Base-by-base conservation (phyloP, 768 basidiomycete genomes). In the Cubamyces sp. region DNA sequence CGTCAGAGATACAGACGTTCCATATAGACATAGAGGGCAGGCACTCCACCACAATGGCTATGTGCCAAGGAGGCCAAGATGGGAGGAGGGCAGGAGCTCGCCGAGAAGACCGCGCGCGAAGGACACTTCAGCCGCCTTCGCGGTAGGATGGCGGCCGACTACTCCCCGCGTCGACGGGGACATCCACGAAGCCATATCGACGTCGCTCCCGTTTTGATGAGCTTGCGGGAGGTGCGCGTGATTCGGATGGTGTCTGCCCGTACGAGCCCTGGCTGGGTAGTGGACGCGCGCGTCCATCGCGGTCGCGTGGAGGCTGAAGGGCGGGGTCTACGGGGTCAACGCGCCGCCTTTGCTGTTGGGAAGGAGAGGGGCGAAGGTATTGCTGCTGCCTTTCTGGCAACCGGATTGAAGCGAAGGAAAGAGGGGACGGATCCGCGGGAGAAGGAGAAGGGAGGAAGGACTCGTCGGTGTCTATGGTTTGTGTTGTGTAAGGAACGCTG, bases 261-360 rank as follows among this genome's bases (percentile, higher is more conserved):
- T 43, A 15, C 23, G 46, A 21, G 7, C 46, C 18, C 46, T 3
- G 14, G 12, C 23, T 23, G 19, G 46, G 19, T 7, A 34, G 34
- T 34, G 23, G 46, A 47, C 46, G 46, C 46, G 46, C 23, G 3
- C 46, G 46, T 14, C 1, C 46, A 5, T 47, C 21, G 23, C 12
- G 19, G 4, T 53, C 50, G 39, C 62, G 62, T 15, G 55, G 42
- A 14, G 62, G 62, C 46, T 58, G 62, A 28, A 58, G 15, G 25
- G 21, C 16, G 3, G 63, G 63, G 34, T 64, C 63, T 1, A 64
- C 58, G 23, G 63, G 63, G 42, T 60, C 63, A 42, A 64, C 63
- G 21, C 57, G 63, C 37, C 58, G 30, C 48, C 53, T 47, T 7
- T 42, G 47, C 39, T 53, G 52, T 23, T 41, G 37, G 7, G 37